Base-by-base conservation (phyloP, 2,329 filamentous ascomycete species). In the Fusarium miscanthi region DNA sequence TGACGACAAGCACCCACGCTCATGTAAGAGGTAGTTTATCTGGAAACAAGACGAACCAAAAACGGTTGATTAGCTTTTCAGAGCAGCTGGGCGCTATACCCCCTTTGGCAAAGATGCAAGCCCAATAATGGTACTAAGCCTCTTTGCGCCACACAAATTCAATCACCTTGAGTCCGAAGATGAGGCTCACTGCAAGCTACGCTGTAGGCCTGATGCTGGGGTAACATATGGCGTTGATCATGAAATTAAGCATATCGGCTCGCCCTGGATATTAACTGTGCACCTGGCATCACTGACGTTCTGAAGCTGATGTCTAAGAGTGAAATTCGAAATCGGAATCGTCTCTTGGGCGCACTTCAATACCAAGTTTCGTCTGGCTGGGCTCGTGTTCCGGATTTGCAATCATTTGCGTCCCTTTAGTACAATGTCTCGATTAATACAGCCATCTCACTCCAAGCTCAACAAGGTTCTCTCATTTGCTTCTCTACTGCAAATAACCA, bases 311-410 rank as follows among this genome's bases (percentile, higher is more conserved):
- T 12, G 3, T 10, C 6, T 4, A 12, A 7, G n/a, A 17, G 5
- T 11, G 6, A 6, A 7, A 5, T 10, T 4, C 4, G 2, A 19
- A 25, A 0, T 1, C 6, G 2, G 11, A 6, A 35, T 3, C 17
- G 31, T 8, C 38, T 38, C 5, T 2, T 61, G 9, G 11, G 40
- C 49, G 6, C 51, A 57, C 13, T 57, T 59, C 5, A 46, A 35
- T 5, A 40, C 35, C 1, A 62, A 52, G 8, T n/a, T 48, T 13
- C 16, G 31, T 9, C 8, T 41, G 0, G 19, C 14, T 5, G 23
- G 27, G 2, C 2, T 30, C 1, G 4, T 46, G 10, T 54, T 35
- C 10, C 23, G n/a, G 11, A 9, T 38, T 27, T 19, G 3, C 17
- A 38, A 43, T 37, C 8, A 8, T 25, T 5, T 14, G 0, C 11